These are phyloP conservation scores for Bipolaris zeicola DNA, from an alignment of 2,329 filamentous ascomycete species.

Conservation along the genomic window DNA sequence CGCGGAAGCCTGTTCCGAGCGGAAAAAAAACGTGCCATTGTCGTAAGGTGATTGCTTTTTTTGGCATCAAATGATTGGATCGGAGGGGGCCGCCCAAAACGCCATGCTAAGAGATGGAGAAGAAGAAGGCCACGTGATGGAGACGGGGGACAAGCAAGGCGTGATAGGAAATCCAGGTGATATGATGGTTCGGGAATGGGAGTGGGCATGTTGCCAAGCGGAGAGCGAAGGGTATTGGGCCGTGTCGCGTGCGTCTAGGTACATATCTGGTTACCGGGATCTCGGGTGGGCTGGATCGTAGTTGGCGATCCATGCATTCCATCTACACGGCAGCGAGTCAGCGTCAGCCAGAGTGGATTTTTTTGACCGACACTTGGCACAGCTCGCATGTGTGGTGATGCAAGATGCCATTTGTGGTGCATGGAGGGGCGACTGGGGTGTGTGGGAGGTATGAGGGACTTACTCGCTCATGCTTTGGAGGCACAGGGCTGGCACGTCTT, in stretches of 20 bases:
- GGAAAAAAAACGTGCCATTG: conserved; percentile 27
- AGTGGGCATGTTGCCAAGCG: conserved; percentile 19
- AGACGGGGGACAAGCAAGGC: conserved; percentile 13
- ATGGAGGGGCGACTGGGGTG: neutral
- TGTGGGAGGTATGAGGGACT: neutral
- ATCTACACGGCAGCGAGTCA: conserved; percentile 32
- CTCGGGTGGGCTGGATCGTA: conserved; percentile 28
- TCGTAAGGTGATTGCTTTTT: conserved; percentile 30
- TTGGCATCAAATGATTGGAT: conserved; percentile 25
- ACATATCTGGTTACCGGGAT: conserved; percentile 10
- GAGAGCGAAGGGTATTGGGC: conserved; percentile 10
- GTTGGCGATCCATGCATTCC: conserved; percentile 33
- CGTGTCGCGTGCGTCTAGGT: conserved; percentile 13
- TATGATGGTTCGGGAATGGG: conserved; percentile 3
- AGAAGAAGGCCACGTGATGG: conserved; percentile 29
- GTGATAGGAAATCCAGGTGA: conserved; percentile 16
- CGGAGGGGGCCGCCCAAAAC: conserved; percentile 37
- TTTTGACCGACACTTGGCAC: conserved; percentile 12
- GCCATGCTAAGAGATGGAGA: conserved; percentile 42
- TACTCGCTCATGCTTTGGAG: conserved; percentile 49
- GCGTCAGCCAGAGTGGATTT: conserved; percentile 24
- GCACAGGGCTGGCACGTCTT: conserved; percentile 57
- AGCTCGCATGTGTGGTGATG: conserved; percentile 14
- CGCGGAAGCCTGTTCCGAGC: conserved; percentile 24
- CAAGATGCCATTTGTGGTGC: conserved; percentile 2